These are phyloP conservation scores for Clavispora phyllophila DNA, from an alignment of 805 yeast genomes.

Conservation along the genomic window DNA sequence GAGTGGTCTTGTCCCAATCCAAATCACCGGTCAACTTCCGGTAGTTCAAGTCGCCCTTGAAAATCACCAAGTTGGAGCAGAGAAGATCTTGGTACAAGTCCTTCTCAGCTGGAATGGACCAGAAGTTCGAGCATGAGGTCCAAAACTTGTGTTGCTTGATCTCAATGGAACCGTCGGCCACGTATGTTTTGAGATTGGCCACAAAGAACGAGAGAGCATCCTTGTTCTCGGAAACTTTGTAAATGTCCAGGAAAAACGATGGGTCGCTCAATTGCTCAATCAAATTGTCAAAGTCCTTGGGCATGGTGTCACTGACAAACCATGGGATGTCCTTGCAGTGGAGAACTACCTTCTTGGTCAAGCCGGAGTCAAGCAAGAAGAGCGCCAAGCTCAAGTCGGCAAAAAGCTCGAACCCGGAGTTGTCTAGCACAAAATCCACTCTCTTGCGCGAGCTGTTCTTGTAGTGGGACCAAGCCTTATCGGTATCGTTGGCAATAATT, in stretches of 20 bases:
- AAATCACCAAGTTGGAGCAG: constrained; percentile 65
- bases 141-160: constrained; percentile 65
- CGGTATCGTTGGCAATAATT: constrained; percentile 72
- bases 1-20: constrained; percentile 78
- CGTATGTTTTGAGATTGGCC: constrained; percentile 18
- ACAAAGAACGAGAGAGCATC: constrained; percentile 20
- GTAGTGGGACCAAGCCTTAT: constrained; percentile 56
- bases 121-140: constrained; percentile 76
- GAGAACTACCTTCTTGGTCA: constrained; percentile 59
- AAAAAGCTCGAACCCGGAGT: constrained; percentile 91
- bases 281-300: constrained; percentile 65
- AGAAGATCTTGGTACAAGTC: constrained; percentile 56
- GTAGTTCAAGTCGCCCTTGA: constrained; percentile 95
- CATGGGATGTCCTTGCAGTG: constrained; percentile 93
- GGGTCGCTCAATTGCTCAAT: constrained; percentile 51
- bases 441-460: constrained; percentile 34
- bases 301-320: constrained; percentile 96
- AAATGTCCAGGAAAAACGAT: constrained; percentile 44
- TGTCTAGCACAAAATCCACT: constrained; percentile 83
- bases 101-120: constrained; percentile 65
- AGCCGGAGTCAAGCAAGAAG: constrained; percentile 55
- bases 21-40: constrained; percentile 91
- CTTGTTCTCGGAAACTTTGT: constrained; percentile 14
- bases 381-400: constrained; percentile 60
- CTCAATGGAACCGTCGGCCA: constrained; percentile 17